Evolutionary conservation across 768 basidiomycete genomes (phyloP).

Genomic region (Mycena alexandri): DNA sequence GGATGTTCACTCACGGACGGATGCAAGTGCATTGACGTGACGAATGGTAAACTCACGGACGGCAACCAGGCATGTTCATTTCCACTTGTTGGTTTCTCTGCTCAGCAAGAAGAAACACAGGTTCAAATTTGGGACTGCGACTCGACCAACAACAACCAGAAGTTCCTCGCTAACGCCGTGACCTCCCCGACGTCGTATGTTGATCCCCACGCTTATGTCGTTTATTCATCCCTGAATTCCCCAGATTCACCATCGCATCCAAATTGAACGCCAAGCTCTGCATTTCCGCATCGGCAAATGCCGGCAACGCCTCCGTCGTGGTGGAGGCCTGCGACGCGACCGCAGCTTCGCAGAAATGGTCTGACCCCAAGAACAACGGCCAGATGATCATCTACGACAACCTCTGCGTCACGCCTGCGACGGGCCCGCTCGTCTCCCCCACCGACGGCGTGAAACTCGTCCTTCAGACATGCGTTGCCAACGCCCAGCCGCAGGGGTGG

Average conservation of each 20-base stretch:
- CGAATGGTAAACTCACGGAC: conserved; percentile 19
- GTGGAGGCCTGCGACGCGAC: conserved; percentile 9
- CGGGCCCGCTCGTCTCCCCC: background rate
- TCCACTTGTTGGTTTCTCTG: background rate
- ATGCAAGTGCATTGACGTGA: conserved; percentile 35
- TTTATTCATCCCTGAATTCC: background rate
- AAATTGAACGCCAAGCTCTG: conserved; percentile 17
- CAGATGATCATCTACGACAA: conserved; percentile 3
- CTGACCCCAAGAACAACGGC: background rate
- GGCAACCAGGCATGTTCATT: conserved; percentile 12
- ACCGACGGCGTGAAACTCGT: background rate
- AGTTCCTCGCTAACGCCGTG: conserved; percentile 8
- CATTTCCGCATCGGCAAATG: conserved; percentile 21
- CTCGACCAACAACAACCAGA: conserved; percentile 22
- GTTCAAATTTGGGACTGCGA: conserved; percentile 35
- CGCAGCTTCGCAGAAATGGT: background rate
- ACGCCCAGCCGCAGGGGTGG: background rate
- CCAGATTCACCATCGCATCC: conserved; percentile 19
- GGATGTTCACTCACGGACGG: too few species aligned
- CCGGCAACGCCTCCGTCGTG: conserved; percentile 18
- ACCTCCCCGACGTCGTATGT: conserved; percentile 19
- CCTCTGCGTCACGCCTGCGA: background rate
- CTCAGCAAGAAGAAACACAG: background rate
- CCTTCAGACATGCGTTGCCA: background rate
- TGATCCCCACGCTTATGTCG: background rate